phyloP scores from a whole-genome alignment of 176 grass and related monocot genomes.

The Eremochloa ophiuroides region DNA sequence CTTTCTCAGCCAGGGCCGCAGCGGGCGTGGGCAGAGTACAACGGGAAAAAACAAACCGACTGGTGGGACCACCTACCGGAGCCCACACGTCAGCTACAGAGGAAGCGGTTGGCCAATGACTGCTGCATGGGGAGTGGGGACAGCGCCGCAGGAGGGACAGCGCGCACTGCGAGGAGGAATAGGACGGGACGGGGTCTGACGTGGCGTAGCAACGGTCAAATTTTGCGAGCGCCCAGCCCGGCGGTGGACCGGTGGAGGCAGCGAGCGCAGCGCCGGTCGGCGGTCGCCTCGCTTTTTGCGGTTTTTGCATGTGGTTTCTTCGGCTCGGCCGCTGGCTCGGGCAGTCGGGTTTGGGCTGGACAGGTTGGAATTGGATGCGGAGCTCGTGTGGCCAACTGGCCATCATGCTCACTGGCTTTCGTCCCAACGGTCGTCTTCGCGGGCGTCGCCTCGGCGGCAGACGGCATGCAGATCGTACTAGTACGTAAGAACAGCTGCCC shows the following conservation, averaged over 20 bases:
- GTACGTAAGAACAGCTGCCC: background rate
- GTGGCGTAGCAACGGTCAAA: slow-evolving; percentile 60
- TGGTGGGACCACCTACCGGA: rapidly evolving
- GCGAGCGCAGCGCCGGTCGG: background rate
- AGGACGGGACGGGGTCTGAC: background rate
- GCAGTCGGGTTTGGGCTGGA: too few relatives aligned
- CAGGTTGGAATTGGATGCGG: too few relatives aligned
- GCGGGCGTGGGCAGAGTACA: background rate
- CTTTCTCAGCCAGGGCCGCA: background rate
- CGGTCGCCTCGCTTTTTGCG: background rate
- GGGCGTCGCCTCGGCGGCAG: background rate
- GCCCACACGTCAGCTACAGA: background rate
- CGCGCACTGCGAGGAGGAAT: background rate
- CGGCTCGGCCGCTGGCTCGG: too few relatives aligned
- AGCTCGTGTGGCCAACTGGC: too few relatives aligned
- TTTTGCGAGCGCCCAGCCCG: slow-evolving; percentile 1
- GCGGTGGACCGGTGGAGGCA: background rate
- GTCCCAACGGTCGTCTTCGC: slow-evolving; percentile 33
- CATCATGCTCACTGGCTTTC: background rate
- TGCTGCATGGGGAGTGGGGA: background rate
- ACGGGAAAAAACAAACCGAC: slow-evolving; percentile 8
- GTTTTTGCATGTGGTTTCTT: too few relatives aligned
- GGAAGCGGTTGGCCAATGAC: background rate
- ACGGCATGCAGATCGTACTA: background rate
- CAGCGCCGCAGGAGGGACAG: background rate